Evolutionary conservation across 352 stramenopile species (phyloP).

Genomic region (Phytophthora citrophthora): DNA sequence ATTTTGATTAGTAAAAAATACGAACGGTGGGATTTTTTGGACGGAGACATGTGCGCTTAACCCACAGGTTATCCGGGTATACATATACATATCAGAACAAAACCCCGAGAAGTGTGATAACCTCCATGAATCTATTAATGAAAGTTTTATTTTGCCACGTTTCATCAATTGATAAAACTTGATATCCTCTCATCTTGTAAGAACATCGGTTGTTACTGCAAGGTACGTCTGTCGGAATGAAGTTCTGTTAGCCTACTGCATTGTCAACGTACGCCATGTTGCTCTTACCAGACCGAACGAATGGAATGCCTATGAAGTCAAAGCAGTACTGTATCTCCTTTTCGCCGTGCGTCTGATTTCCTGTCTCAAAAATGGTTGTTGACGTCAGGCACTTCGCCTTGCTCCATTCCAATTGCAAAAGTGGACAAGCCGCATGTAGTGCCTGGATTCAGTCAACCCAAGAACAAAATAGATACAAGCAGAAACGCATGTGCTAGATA

Average conservation of each 20-base stretch:
- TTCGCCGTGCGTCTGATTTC: constrained; percentile 28
- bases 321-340: background rate
- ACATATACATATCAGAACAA: background rate
- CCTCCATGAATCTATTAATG: background rate
- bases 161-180: too few species aligned
- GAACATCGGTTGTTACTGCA: too few species aligned
- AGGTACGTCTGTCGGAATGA: too few species aligned
- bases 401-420: constrained; percentile 8
- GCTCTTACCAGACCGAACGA: background rate
- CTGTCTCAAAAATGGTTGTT: constrained; percentile 28
- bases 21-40: background rate
- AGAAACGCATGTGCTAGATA: constrained; percentile 4
- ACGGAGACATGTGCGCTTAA: background rate
- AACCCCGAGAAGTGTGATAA: background rate
- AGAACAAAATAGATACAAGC: background rate
- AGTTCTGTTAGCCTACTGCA: too few species aligned
- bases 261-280: too few species aligned
- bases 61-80: background rate
- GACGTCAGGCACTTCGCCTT: background rate
- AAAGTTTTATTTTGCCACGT: too few species aligned
- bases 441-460: constrained; percentile 9
- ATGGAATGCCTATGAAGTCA: background rate
- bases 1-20: too few species aligned
- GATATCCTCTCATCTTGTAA: too few species aligned
- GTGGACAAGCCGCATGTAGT: background rate